phyloP scores from a whole-genome alignment of 331 rosid species.

The Prunus yedoensis region DNA sequence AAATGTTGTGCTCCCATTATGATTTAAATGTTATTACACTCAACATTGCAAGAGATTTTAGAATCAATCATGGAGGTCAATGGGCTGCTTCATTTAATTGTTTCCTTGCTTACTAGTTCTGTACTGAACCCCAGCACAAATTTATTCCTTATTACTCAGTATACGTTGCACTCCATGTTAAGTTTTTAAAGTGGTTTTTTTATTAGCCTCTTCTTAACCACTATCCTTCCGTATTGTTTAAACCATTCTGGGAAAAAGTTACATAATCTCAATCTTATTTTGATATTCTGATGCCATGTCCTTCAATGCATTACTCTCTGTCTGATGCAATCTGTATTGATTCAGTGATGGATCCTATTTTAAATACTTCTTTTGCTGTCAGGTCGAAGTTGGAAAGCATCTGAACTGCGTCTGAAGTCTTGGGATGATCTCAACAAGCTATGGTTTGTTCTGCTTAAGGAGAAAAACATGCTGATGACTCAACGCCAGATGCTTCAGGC shows the following conservation, averaged over 20 bases:
- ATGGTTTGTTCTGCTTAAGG: slow-evolving; percentile 86
- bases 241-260: background rate
- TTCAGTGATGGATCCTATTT: background rate
- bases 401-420: slow-evolving; percentile 79
- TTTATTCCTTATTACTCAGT: background rate
- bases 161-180: background rate
- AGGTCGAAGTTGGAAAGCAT: slow-evolving; percentile 96
- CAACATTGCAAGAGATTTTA: background rate
- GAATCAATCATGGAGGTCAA: background rate
- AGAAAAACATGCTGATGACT: slow-evolving; percentile 89
- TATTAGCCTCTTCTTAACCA: background rate
- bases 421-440: slow-evolving; percentile 91
- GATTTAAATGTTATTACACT: background rate
- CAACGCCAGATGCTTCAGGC: slow-evolving; percentile 94
- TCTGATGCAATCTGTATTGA: background rate
- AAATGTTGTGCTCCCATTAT: background rate
- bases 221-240: background rate
- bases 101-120: background rate
- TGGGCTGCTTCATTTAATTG: slow-evolving; percentile 7
- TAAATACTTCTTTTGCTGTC: slow-evolving; percentile 17
- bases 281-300: background rate
- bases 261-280: background rate
- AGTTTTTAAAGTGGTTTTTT: background rate
- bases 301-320: background rate
- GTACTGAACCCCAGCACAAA: background rate